phyloP scores from a whole-genome alignment of 2,329 filamentous ascomycete genomes.

The Lachnellula willkommii region DNA sequence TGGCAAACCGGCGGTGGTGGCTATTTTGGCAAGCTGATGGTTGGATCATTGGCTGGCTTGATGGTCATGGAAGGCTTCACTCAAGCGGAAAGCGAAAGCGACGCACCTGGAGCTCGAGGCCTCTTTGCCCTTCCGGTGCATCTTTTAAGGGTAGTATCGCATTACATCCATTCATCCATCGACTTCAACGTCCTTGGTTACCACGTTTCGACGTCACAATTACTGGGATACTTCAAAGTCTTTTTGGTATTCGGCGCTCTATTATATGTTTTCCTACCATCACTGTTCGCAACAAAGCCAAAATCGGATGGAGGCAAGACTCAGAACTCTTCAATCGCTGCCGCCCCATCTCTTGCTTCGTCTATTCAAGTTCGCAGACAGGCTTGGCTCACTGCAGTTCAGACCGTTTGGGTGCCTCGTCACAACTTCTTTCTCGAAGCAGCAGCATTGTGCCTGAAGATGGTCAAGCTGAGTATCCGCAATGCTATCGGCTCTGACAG shows the following conservation, averaged over 20 bases:
- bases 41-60: slow-evolving; percentile 83
- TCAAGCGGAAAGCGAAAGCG: slow-evolving; percentile 56
- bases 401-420: slow-evolving; percentile 85
- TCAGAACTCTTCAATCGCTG: slow-evolving; percentile 39
- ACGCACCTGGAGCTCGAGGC: slow-evolving; percentile 60
- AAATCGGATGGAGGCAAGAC: slow-evolving; percentile 48
- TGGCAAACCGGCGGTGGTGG: slow-evolving; percentile 52
- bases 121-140: slow-evolving; percentile 60
- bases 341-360: slow-evolving; percentile 68
- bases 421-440: slow-evolving; percentile 84
- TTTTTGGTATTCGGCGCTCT: slow-evolving; percentile 48
- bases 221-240: slow-evolving; percentile 49
- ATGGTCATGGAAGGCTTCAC: slow-evolving; percentile 84
- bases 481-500: slow-evolving; percentile 70
- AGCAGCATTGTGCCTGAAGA: slow-evolving; percentile 73
- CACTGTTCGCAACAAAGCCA: slow-evolving; percentile 39
- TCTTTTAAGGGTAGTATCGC: slow-evolving; percentile 46
- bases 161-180: slow-evolving; percentile 35
- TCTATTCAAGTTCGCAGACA: slow-evolving; percentile 80
- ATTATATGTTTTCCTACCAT: slow-evolving; percentile 51
- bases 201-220: slow-evolving; percentile 39
- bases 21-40: slow-evolving; percentile 75
- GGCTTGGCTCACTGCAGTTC: slow-evolving; percentile 89
- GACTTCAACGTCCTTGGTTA: slow-evolving; percentile 51
- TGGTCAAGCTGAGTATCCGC: slow-evolving; percentile 72